A percentile compares a stretch with the other conserved stretches of the same genome.
phyloP scores from a whole-genome alignment of 2,329 filamentous ascomycete genomes.

The Phaeoacremonium minimum region DNA sequence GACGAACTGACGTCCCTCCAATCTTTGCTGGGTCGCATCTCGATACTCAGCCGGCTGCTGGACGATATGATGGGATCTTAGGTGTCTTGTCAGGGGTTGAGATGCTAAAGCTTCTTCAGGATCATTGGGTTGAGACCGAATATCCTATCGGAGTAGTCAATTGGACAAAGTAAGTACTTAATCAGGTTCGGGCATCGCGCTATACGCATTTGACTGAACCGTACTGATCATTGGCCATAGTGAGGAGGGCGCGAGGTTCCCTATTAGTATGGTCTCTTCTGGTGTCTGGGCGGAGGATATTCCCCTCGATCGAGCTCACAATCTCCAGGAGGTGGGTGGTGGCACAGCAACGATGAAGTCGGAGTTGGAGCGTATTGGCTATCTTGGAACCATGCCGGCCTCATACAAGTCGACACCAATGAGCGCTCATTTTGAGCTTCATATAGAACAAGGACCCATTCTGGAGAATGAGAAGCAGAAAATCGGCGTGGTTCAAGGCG shows the following conservation, averaged over 20 bases:
- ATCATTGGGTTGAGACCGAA: slow-evolving; percentile 63
- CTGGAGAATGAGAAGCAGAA: slow-evolving; percentile 60
- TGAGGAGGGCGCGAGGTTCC: slow-evolving; percentile 79
- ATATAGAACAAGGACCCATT: slow-evolving; percentile 80
- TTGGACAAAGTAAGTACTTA: slow-evolving; percentile 60
- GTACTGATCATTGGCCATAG: slow-evolving; percentile 25
- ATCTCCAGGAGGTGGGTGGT: slow-evolving; percentile 56
- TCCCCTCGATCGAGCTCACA: slow-evolving; percentile 55
- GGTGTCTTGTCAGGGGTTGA: slow-evolving; percentile 72
- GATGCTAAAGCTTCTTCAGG: slow-evolving; percentile 63
- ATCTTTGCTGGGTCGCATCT: slow-evolving; percentile 69
- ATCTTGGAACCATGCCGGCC: slow-evolving; percentile 55
- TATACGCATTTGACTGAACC: too few species aligned
- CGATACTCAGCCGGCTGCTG: slow-evolving; percentile 61
- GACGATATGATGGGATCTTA: slow-evolving; percentile 72
- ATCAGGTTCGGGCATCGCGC: not conserved
- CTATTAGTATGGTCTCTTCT: slow-evolving; percentile 68
- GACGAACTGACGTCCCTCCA: slow-evolving; percentile 49
- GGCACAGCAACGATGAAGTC: slow-evolving; percentile 60
- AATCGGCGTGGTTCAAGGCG: slow-evolving; percentile 67
- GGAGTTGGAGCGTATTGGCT: slow-evolving; percentile 69
- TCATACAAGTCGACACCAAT: slow-evolving; percentile 59
- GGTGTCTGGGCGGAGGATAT: slow-evolving; percentile 74
- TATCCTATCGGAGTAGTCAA: slow-evolving; percentile 72
- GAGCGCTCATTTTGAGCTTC: slow-evolving; percentile 76